Evolutionary conservation across 257 asterid genomes (phyloP), one percentile per base, ranked within the genome.

Genomic region (Misopates orontium): DNA sequence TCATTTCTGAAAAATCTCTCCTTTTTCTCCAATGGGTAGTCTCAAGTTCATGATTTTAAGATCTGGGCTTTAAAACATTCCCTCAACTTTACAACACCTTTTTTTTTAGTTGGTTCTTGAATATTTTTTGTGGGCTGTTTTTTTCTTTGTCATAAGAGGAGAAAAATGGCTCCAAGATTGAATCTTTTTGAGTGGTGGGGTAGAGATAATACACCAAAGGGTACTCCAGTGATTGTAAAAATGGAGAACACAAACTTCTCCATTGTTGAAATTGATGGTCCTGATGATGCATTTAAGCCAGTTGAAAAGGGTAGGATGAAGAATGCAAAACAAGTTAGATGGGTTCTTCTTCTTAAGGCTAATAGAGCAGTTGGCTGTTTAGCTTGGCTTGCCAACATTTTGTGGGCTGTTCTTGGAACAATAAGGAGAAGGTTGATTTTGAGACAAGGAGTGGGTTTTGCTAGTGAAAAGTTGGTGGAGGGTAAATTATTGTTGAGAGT

Each of bases 231-330:
- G 70, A 71, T 87, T 32, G 90, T 85, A 64, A 85, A 81, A 73
- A 85, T 85, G 90, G 86, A 83, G 80, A 85, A 71, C 74, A 84
- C 87, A 21, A 71, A 56, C 71, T 87, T 79, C 74, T 87, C 95
- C 75, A 76, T 87, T 20, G 85, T 85, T 4, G 90, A 87, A 79
- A 85, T 87, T 69, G 84, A 79, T 62, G 84, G 83, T 73, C 86
- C 92, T 5, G 92, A 85, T 73, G 82, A 78, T 39, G 95, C 90
- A 66, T 85, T 83, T 72, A 81, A 73, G 79, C 88, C 92, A 16
- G 77, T 79, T 21, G 88, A 83, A 28, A 85, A 81, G 72, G 70
- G 68, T 75, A 79, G 95, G 61, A 79, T 83, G 67, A 87, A 76
- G 62, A 87, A 79, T 63, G 88, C 88, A 66, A 81, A 75, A 80